Evolutionary conservation across 2,329 filamentous ascomycete species (phyloP).

Genomic region (Zymoseptoria ardabiliae): DNA sequence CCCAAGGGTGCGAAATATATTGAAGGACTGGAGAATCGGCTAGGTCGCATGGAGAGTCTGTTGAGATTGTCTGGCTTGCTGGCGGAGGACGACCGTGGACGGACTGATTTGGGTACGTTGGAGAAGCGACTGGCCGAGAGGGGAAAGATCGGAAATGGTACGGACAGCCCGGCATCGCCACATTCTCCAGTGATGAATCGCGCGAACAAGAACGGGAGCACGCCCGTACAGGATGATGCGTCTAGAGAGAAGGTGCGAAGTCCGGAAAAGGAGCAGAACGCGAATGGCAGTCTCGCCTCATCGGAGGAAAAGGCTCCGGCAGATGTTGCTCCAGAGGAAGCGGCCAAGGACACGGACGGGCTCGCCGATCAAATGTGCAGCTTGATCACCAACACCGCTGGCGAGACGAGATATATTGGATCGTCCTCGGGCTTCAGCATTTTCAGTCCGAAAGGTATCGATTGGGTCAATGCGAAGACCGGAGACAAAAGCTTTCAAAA

Average conservation of each 20-base stretch:
- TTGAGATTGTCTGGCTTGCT: constrained; percentile 79
- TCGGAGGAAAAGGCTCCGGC: constrained; percentile 7
- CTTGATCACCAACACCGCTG: constrained; percentile 85
- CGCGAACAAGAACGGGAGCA: constrained; percentile 9
- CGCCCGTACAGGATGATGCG: constrained; percentile 7
- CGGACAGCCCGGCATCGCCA: constrained; percentile 30
- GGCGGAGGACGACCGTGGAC: constrained; percentile 74
- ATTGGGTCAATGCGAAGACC: constrained; percentile 97
- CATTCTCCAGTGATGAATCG: constrained; percentile 7
- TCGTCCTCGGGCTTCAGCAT: constrained; percentile 98
- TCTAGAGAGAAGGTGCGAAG: constrained; percentile 2
- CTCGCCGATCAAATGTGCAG: constrained; percentile 99
- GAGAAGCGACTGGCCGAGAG: constrained; percentile 63
- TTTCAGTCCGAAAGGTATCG: constrained; percentile 94
- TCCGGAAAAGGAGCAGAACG: constrained; percentile 1
- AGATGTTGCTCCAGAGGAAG: constrained; percentile 1
- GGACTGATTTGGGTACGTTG: constrained; percentile 78
- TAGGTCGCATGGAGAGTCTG: constrained; percentile 92
- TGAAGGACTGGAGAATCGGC: constrained; percentile 86
- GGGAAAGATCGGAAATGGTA: constrained; percentile 29
- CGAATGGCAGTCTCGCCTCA: background rate
- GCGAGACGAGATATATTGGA: constrained; percentile 93
- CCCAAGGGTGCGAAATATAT: constrained; percentile 99
- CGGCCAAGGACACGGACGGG: constrained; percentile 47
- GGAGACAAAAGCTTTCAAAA: constrained; percentile 91